Evolutionary conservation across 73 alveolate species (phyloP).

Genomic region (Stentor coeruleus): DNA sequence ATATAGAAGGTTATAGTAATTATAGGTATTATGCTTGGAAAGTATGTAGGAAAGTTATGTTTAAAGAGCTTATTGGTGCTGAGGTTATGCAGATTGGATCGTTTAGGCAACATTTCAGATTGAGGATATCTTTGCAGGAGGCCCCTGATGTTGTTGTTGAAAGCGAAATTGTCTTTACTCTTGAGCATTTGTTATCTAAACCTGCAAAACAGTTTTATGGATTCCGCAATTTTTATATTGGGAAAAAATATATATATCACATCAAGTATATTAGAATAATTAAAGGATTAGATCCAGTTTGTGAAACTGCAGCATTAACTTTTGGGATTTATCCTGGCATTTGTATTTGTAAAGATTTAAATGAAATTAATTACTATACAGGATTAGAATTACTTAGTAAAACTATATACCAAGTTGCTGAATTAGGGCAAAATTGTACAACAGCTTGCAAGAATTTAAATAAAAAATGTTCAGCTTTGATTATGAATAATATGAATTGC

Average conservation of each 20-base stretch:
- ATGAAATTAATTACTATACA: no score
- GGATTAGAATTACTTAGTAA: no score
- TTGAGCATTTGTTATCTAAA: no score
- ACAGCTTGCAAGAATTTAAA: no score
- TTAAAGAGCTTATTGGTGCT: not conserved
- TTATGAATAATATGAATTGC: no score
- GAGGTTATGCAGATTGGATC: not conserved
- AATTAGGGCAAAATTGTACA: no score
- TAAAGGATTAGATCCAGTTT: not conserved
- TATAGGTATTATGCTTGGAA: not conserved
- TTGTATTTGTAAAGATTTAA: not conserved
- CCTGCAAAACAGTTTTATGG: not conserved
- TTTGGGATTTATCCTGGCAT: not conserved
- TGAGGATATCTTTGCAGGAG: not conserved
- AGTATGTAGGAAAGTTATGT: not conserved
- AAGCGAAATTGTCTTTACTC: not conserved
- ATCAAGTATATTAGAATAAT: no score
- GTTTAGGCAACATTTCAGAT: not conserved
- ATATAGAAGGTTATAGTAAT: not conserved
- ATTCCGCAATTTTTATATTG: not conserved
- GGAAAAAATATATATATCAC: no score
- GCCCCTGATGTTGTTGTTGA: not conserved
- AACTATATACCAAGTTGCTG: no score
- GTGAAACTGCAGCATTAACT: not conserved
- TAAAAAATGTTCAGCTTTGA: no score